Evolutionary conservation across 2,329 filamentous ascomycete genomes (phyloP), one percentile per base, ranked within the genome.

Genomic region (Ceratocystis ficicola): DNA sequence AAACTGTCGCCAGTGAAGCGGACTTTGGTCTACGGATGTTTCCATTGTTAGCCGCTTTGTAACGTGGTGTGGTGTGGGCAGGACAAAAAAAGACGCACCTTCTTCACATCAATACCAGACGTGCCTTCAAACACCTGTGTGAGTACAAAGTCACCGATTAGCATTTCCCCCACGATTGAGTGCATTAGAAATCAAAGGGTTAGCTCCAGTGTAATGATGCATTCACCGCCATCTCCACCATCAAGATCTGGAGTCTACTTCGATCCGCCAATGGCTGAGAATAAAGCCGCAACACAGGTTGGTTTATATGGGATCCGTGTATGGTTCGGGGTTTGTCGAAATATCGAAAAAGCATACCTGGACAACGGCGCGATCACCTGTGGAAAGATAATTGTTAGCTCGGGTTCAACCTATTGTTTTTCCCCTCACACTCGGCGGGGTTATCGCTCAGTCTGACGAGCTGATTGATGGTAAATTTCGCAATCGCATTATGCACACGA

Each of bases 61-160:
- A 44, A n/a, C 20, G 48, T 46, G 15, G 15, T 12, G 15, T 15
- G 22, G 10, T 52, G 57, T 32, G 8, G 30, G 10, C n/a, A 25
- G 7, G 30, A 10, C 63, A 50, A n/a, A 10, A 20, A 30, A 25
- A 52, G 48, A 68, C 77, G 69, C 79, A 90, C 91, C 89, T 97
- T 99, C 84, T 97, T 96, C 70, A 99, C 94, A 83, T 99, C 94
- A 76, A 99, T 94, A 75, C 94, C 94, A 60, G 92, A 80, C 69
- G 94, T 99, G 72, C 94, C 94, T 79, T 99, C 94, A 76, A 99
- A 99, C 72, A 97, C 92, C 88, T 95, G 78, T 69, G 64, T n/a
- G 41, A 59, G 28, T 57, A 65, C 60, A 55, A 17, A 12, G 48
- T 28, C 44, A 46, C 44, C 41, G 44, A 46, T 63, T 57, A 64